Evolutionary conservation across 2,329 filamentous ascomycete species (phyloP), one percentile per base, ranked within the genome.

Genomic region (Tolypocladium capitatum): DNA sequence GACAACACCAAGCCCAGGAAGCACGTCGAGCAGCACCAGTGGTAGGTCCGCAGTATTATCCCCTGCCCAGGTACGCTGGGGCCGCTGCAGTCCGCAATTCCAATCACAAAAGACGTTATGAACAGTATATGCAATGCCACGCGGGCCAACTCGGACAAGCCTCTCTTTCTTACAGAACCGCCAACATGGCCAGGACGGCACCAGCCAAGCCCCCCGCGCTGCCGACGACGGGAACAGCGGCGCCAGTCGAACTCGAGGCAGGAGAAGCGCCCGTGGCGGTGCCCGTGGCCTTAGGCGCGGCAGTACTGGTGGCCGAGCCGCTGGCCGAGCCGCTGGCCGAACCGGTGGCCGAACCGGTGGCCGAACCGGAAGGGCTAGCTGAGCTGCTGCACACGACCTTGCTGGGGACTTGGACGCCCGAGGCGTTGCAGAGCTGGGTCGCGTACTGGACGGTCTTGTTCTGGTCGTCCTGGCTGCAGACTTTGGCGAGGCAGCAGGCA

Each of bases 401-500:
- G 48, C 60, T 55, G 33, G 68, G 68, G 5, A 67, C 58, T 18
- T 54, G 48, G 43, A 69, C 64, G 43, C 61, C 61, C 34, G 56
- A 54, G 41, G 60, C 55, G 35, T 57, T 61, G 64, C 68, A 71
- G 49, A 71, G 62, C 52, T 60, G 51, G 43, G 57, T 53, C 46
- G 68, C 68, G 53, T 60, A 69, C 40, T 55, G 46, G 50, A 71
- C 61, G 44, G 68, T 65, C 1, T 53, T 50, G 1, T 57, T 50
- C 51, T 66, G 62, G 34, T 64, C 65, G 5, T 53, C 45, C 10
- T 52, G 38, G 52, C 60, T 55, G 58, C 68, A 71, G 41, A 51
- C 53, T 32, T 57, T 55, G 38, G 56, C 55, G 45, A 71, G 59
- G 53, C 68, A 71, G 63, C 68, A 71, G 46, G 68, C 65, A 43